A percentile compares a stretch with the other conserved stretches of the same genome.
phyloP scores from a whole-genome alignment of 495 filamentous ascomycete species.

The Penicillium chermesinum region DNA sequence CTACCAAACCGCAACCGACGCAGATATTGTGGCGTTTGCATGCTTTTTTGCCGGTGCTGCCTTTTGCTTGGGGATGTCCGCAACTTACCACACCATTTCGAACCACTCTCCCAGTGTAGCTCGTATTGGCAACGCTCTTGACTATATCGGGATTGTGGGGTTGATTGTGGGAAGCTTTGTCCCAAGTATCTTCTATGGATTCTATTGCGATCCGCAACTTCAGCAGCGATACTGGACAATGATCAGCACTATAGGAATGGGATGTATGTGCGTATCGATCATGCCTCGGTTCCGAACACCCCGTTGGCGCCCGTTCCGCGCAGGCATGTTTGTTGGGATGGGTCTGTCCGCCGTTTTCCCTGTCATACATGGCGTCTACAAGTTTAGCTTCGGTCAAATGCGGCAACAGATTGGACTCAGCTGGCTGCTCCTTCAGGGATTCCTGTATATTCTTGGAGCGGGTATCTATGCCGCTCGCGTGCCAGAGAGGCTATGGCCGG shows the following conservation, averaged over 20 bases:
- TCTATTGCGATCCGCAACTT: conserved; percentile 59
- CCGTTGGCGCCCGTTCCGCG: conserved; percentile 75
- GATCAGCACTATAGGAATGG: conserved; percentile 71
- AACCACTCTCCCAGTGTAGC: conserved; percentile 60
- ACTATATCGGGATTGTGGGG: conserved; percentile 87
- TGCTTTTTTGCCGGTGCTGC: conserved; percentile 77
- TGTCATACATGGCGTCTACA: conserved; percentile 62
- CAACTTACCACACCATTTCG: conserved; percentile 67
- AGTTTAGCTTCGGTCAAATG: conserved; percentile 56
- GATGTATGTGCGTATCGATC: conserved; percentile 69
- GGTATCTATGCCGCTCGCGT: conserved; percentile 67
- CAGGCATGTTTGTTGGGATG: conserved; percentile 86
- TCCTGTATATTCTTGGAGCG: conserved; percentile 81
- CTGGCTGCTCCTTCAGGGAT: conserved; percentile 77
- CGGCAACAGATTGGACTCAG: conserved; percentile 70
- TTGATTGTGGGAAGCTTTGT: conserved; percentile 86
- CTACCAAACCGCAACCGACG: conserved; percentile 56
- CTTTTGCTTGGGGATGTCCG: conserved; percentile 78
- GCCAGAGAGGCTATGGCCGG: conserved; percentile 45
- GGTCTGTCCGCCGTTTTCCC: conserved; percentile 82
- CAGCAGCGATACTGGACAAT: conserved; percentile 69
- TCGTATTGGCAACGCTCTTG: conserved; percentile 66
- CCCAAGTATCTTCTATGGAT: conserved; percentile 82
- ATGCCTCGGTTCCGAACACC: conserved; percentile 78
- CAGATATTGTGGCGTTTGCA: conserved; percentile 65